phyloP scores from a whole-genome alignment of 73 alveolate species.

The Uronychia setigera region DNA sequence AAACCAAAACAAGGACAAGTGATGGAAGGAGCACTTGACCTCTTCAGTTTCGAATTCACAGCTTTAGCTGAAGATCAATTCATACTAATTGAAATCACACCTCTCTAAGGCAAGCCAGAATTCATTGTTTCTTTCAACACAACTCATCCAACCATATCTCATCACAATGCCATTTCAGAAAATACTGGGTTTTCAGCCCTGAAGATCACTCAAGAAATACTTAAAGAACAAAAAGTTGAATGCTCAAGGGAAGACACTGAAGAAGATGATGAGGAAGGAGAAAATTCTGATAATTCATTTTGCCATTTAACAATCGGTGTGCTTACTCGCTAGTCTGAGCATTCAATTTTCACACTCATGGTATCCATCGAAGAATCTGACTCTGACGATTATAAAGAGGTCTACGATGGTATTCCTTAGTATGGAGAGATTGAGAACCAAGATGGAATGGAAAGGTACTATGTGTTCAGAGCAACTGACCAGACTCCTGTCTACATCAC shows the following conservation, averaged over 20 bases:
- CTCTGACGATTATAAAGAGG: background rate
- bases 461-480: background rate
- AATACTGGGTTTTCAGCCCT: background rate
- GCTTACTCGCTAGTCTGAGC: background rate
- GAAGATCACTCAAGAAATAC: background rate
- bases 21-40: background rate
- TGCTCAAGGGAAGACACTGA: too few relatives aligned
- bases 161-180: background rate
- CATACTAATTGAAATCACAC: background rate
- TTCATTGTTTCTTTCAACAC: background rate
- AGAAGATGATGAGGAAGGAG: too few relatives aligned
- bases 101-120: background rate
- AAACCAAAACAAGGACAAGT: background rate
- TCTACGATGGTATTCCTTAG: background rate
- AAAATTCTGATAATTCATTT: background rate
- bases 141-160: background rate
- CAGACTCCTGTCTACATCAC: background rate
- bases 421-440: background rate
- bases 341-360: background rate
- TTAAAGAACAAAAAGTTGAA: background rate
- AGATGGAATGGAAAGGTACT: background rate
- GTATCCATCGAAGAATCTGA: background rate
- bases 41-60: background rate
- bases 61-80: background rate
- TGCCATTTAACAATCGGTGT: background rate